Conservation (phyloP, 108 stramenopile genomes). For the Schizochytrium sp. region DNA sequence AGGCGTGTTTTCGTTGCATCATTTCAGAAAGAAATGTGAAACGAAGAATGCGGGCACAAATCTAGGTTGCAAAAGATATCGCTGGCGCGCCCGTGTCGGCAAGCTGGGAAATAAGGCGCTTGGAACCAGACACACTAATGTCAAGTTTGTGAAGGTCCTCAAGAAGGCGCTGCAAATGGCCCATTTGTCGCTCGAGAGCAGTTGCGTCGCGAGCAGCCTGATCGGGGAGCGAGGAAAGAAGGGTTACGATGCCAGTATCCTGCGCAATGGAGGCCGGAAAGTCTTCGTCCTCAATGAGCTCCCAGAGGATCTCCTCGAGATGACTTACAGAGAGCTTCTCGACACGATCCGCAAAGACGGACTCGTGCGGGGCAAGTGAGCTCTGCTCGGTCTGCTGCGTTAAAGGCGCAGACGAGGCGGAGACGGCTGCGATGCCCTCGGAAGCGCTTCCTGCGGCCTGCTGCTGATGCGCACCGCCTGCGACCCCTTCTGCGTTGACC, state of each 20-base stretch:
- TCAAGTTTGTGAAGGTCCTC: neutral
- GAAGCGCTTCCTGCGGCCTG: neutral
- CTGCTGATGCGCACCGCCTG: neutral
- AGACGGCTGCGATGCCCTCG: neutral
- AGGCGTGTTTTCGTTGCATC: too few species aligned
- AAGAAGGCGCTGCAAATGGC: neutral
- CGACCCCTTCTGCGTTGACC: too few species aligned
- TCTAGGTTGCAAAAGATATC: neutral
- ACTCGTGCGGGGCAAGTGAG: too few species aligned
- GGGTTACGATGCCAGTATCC: neutral
- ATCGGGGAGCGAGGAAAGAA: neutral
- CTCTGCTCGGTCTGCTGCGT: too few species aligned
- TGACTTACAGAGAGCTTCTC: neutral
- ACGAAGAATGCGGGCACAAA: too few species aligned
- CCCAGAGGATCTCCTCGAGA: neutral
- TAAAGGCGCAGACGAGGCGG: neutral
- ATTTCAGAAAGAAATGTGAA: too few species aligned
- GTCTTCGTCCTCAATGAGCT: neutral
- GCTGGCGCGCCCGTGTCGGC: neutral
- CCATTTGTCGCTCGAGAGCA: neutral
- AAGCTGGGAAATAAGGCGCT: neutral
- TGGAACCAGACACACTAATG: neutral
- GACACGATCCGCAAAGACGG: neutral
- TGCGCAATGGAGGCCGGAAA: neutral
- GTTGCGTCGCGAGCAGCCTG: neutral